These are phyloP conservation scores for Hyaloscypha finlandica DNA, from an alignment of 495 filamentous ascomycete species.

Conservation along the genomic window DNA sequence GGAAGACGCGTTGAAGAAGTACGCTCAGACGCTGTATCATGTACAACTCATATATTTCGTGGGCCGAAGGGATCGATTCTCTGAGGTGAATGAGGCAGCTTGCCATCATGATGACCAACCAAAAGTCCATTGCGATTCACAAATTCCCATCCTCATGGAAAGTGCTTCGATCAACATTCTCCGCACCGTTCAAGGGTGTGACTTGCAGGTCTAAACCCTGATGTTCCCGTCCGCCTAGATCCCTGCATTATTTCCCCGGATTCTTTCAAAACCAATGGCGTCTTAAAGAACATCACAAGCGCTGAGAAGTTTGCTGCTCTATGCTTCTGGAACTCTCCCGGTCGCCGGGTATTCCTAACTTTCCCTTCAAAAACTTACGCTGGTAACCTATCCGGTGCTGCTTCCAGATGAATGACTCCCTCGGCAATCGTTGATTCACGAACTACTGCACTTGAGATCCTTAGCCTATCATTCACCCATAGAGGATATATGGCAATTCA, in stretches of 20 bases:
- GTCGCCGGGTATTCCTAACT: background rate
- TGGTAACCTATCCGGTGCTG: background rate
- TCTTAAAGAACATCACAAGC: background rate
- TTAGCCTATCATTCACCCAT: background rate
- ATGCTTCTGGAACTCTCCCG: background rate
- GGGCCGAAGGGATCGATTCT: background rate
- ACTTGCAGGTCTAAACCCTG: background rate
- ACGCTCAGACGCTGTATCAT: background rate
- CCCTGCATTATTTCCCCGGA: background rate
- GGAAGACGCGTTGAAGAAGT: background rate
- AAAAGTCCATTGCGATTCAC: background rate
- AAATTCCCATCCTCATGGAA: background rate
- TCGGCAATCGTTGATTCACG: background rate
- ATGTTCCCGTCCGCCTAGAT: background rate
- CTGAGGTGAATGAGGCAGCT: background rate
- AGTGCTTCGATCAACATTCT: background rate
- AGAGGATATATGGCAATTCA: background rate
- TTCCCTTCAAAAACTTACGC: background rate
- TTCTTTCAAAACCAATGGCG: background rate
- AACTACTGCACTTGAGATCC: background rate
- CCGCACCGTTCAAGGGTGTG: background rate
- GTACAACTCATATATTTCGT: background rate
- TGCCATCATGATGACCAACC: background rate
- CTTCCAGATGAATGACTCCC: background rate
- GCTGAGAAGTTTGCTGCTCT: background rate